phyloP scores from a whole-genome alignment of 768 basidiomycete genomes.

The Sistotremastrum niveocremeum region DNA sequence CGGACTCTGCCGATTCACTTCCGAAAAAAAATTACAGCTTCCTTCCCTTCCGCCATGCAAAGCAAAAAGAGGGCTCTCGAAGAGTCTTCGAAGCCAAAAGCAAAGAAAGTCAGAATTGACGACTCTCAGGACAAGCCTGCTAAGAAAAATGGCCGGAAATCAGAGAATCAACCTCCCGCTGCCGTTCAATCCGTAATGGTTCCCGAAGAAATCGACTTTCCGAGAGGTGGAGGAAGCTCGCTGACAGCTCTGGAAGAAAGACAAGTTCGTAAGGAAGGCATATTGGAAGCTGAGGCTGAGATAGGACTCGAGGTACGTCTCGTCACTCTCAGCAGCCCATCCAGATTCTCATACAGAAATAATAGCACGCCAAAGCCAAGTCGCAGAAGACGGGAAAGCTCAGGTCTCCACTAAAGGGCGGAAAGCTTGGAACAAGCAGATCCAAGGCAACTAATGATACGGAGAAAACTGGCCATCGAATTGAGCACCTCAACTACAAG shows the following conservation, averaged over 20 bases:
- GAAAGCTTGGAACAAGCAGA: slow-evolving; percentile 13
- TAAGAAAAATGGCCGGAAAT: too few species aligned
- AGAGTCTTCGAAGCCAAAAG: too few species aligned
- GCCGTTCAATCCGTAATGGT: slow-evolving; percentile 11
- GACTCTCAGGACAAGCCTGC: too few species aligned
- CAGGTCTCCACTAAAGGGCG: slow-evolving; percentile 25
- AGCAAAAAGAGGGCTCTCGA: too few species aligned
- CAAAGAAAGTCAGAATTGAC: too few species aligned
- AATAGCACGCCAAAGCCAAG: slow-evolving; percentile 28
- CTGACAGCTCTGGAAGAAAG: slow-evolving; percentile 87
- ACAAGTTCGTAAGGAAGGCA: slow-evolving; percentile 68
- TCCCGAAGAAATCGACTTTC: slow-evolving; percentile 79
- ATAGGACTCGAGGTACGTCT: slow-evolving; percentile 47
- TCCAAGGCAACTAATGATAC: slow-evolving; percentile 16
- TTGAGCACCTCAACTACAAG: slow-evolving; percentile 93
- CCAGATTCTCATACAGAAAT: slow-evolving; percentile 3
- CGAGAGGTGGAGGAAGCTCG: slow-evolving; percentile 83
- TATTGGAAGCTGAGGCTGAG: slow-evolving; percentile 73
- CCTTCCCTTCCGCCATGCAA: too few species aligned
- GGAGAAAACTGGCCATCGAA: slow-evolving; percentile 45
- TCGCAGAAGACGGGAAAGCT: slow-evolving; percentile 32
- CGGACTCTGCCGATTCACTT: too few species aligned
- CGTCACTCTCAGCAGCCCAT: slow-evolving; percentile 2
- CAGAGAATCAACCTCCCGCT: too few species aligned
- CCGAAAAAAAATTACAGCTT: too few species aligned